Percentiles rank a stretch among this genome's conserved stretches.
These are phyloP conservation scores for Naganishia vishniacii DNA, from an alignment of 768 basidiomycete genomes.

Conservation along the genomic window DNA sequence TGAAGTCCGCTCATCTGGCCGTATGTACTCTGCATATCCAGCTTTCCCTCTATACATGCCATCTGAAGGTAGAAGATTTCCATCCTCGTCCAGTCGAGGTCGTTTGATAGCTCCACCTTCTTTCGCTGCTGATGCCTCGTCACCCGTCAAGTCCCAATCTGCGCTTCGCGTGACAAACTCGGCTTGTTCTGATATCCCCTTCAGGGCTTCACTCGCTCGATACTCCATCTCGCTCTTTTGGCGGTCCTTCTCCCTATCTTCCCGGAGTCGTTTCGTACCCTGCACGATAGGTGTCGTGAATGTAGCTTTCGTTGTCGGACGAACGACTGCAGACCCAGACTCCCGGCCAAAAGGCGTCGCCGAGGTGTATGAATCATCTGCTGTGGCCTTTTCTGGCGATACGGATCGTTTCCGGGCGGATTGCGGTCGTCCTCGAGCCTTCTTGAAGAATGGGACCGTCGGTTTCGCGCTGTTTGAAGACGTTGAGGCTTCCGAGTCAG, in stretches of 20 bases:
- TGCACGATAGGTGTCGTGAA: constrained; percentile 68
- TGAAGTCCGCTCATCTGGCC: constrained; percentile 57
- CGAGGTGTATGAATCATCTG: constrained; percentile 4
- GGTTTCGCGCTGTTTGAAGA: constrained; percentile 8
- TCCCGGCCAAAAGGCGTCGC: constrained; percentile 6
- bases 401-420: constrained; percentile 69
- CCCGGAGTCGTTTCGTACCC: constrained; percentile 62
- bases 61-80: constrained; percentile 62
- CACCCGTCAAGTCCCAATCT: constrained; percentile 68
- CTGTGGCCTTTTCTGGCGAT: constrained; percentile 52
- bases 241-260: constrained; percentile 43
- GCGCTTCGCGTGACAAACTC: constrained; percentile 65
- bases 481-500: constrained; percentile 7
- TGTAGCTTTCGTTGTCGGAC: constrained; percentile 63
- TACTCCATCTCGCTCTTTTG: constrained; percentile 52
- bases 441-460: constrained; percentile 53
- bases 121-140: constrained; percentile 67
- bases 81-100: constrained; percentile 54
- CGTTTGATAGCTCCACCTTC: constrained; percentile 18
- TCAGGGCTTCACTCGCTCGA: constrained; percentile 51
- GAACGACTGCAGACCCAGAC: constrained; percentile 54
- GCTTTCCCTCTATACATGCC: constrained; percentile 78
- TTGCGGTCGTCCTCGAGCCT: constrained; percentile 69
- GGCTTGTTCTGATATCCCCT: constrained; percentile 54
- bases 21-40: constrained; percentile 61